Evolutionary conservation across 768 basidiomycete species (phyloP), one percentile per base, ranked within the genome.

Genomic region (Russula emetica): DNA sequence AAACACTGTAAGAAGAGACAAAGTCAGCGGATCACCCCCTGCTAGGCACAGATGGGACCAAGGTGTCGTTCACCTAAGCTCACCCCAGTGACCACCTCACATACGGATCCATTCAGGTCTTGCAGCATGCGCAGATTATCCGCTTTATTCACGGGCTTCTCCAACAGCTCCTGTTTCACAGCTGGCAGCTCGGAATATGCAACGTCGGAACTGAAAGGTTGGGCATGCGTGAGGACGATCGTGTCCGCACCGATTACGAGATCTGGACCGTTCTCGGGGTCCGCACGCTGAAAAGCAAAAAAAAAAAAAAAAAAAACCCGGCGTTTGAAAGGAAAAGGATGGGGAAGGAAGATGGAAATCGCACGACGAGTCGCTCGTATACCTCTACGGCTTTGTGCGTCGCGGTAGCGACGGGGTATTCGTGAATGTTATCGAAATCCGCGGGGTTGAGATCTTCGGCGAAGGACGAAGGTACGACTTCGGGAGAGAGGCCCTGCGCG

Each of bases 61-160:
- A 9, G 22, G 20, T 10, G 32, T 38, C 22, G 66, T 84, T 67
- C 63, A 92, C 93, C 90, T 13, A 98, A 74, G 16, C 84, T 82
- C 20, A 98, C 85, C 10, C 94, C 96, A 0, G 95, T 98, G 24
- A 97, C 92, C 24, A 98, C 93, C 72, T 96, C 91, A 69, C 94
- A 96, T 0, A 86, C 82, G 55, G 82, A 79, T 8, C 94, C 96
- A 56, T 94, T 94, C 66, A 97, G 78, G 63, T 94, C 90, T 53
- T 88, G 76, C 60, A 99, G 78, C 91, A 94, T 96, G 26, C 90
- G 83, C 53, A 90, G 71, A 73, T 98, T 88, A 64, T 98, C 95
- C 32, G 78, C 84, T 70, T 90, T 89, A 10, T 82, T 82, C 0
- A 65, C 52, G 0, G 97, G 97, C 72, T 98, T 99, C 75, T 99